These are phyloP conservation scores for Blastomyces gilchristii DNA, from an alignment of 2,329 filamentous ascomycete species.

Conservation along the genomic window DNA sequence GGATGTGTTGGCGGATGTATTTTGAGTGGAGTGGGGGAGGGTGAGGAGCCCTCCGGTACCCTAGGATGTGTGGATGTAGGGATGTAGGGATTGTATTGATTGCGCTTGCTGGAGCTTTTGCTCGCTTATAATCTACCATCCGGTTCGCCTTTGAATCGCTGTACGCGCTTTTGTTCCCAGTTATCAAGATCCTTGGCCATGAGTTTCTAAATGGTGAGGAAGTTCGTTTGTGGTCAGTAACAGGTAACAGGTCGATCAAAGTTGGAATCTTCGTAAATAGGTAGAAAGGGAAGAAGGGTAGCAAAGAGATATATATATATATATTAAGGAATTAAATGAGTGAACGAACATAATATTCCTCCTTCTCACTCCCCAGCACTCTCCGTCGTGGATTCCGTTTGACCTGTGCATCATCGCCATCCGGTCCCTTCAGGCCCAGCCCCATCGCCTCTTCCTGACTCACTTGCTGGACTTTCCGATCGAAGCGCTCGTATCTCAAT, in stretches of 20 bases:
- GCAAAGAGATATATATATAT: too few species aligned
- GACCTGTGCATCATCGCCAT: constrained; percentile 68
- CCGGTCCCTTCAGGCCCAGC: constrained; percentile 54
- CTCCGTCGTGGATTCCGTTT: constrained; percentile 37
- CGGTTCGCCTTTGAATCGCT: constrained; percentile 78
- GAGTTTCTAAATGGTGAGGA: constrained; percentile 46
- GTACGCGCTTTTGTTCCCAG: constrained; percentile 94
- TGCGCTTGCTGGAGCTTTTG: background rate
- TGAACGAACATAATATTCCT: constrained; percentile 40
- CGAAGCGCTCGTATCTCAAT: constrained; percentile 84
- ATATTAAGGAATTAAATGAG: background rate
- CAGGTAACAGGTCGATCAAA: constrained; percentile 10
- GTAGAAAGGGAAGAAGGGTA: background rate
- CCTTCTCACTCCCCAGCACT: constrained; percentile 33
- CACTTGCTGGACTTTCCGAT: constrained; percentile 77
- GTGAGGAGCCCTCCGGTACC: background rate
- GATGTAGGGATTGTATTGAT: background rate
- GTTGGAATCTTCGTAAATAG: background rate
- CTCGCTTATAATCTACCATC: constrained; percentile 63
- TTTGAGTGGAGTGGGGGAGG: background rate
- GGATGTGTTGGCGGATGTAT: too few species aligned
- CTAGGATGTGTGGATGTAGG: background rate
- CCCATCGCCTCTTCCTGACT: constrained; percentile 78
- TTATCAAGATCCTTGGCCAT: constrained; percentile 85
- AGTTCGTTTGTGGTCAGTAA: constrained; percentile 8